phyloP scores from a whole-genome alignment of 345 rosid genomes.

The Eucalyptus tenuipes region DNA sequence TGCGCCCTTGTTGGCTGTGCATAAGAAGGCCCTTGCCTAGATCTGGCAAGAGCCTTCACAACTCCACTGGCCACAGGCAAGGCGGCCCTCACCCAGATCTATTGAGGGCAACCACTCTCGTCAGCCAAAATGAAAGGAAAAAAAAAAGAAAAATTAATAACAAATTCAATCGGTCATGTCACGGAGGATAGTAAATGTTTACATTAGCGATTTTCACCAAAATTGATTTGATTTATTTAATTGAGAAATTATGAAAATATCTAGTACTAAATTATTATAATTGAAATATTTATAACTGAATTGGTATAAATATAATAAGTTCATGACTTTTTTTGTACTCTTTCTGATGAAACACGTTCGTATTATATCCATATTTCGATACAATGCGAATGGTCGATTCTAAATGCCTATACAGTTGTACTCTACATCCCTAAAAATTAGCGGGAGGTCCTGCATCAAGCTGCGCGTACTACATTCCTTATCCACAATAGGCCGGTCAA shows the following conservation, averaged over 20 bases:
- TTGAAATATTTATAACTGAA: no score
- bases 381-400: rapidly evolving
- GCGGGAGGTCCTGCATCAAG: rapidly evolving
- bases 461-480: background rate
- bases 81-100: rapidly evolving
- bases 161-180: rapidly evolving
- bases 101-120: background rate
- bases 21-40: no score
- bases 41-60: no score
- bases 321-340: rapidly evolving
- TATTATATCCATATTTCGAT: rapidly evolving
- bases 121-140: background rate
- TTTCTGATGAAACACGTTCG: background rate
- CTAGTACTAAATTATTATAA: rapidly evolving
- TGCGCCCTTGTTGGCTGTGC: no score
- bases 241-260: no score
- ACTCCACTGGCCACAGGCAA: rapidly evolving
- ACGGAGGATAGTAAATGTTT: rapidly evolving
- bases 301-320: rapidly evolving
- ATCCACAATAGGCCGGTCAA: background rate
- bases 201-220: rapidly evolving
- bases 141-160: no score
- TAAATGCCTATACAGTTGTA: rapidly evolving
- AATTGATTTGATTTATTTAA: rapidly evolving
- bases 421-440: background rate